phyloP scores from a whole-genome alignment of 805 yeast species.

The Saccharomycopsis vini region DNA sequence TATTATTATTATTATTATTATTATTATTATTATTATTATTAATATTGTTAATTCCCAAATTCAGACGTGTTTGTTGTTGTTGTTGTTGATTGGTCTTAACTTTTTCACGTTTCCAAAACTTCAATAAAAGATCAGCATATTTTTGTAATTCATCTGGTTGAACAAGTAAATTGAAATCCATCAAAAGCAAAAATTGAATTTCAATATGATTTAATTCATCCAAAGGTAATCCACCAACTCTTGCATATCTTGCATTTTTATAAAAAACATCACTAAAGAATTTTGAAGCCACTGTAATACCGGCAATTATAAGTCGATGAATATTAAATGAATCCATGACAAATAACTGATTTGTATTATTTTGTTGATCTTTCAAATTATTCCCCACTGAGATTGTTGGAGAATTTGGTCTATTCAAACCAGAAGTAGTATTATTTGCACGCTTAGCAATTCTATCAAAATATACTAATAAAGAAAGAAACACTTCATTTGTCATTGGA shows the following conservation, averaged over 20 bases:
- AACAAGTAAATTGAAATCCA: constrained; percentile 82
- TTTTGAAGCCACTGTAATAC: constrained; percentile 91
- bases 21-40: too few relatives aligned
- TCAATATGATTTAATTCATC: constrained; percentile 91
- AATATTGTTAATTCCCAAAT: too few relatives aligned
- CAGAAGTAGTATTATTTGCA: constrained; percentile 37
- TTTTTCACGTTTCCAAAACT: constrained; percentile 76
- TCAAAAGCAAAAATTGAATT: constrained; percentile 71
- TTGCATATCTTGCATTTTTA: constrained; percentile 89
- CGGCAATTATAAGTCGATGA: constrained; percentile 87
- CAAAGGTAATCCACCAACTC: constrained; percentile 89
- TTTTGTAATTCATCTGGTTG: constrained; percentile 84
- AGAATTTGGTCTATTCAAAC: constrained; percentile 18
- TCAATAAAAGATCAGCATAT: constrained; percentile 76
- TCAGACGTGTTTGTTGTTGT: not conserved
- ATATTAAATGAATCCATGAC: constrained; percentile 95
- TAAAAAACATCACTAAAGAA: constrained; percentile 91
- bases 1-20: too few relatives aligned
- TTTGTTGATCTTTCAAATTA: too few relatives aligned
- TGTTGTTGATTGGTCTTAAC: constrained; percentile 24
- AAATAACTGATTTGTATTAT: constrained; percentile 46
- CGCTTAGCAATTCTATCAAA: constrained; percentile 89
- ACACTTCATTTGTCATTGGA: constrained; percentile 97
- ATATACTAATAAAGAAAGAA: constrained; percentile 79
- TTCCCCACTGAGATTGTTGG: constrained; percentile 9